Evolutionary conservation across 192 early-diverging fungal species (phyloP).

Genomic region (Coemansia sp.): DNA sequence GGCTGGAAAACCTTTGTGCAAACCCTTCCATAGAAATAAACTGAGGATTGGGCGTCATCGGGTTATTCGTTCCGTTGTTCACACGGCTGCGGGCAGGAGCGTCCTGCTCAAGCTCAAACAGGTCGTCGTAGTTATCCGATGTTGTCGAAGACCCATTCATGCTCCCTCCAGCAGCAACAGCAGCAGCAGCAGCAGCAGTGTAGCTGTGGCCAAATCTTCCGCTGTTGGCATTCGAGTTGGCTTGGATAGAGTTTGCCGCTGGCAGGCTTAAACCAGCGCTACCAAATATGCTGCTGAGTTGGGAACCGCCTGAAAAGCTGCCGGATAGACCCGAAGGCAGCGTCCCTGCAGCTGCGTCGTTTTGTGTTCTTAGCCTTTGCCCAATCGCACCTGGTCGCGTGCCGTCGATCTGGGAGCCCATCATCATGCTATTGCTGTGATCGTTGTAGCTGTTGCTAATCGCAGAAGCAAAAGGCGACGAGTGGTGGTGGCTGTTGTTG

Average conservation of each 20-base stretch:
- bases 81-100: constrained; percentile 2
- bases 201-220: neutral
- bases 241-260: neutral
- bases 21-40: constrained; percentile 48
- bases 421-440: constrained; percentile 9
- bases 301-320: constrained; percentile 12
- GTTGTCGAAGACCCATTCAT: constrained; percentile 37
- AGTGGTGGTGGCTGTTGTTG: too few species aligned
- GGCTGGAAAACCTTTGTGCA: constrained; percentile 33
- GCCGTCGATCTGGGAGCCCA: constrained; percentile 9
- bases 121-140: constrained; percentile 42
- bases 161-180: constrained; percentile 18
- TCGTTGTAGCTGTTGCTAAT: constrained; percentile 18
- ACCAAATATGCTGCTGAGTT: constrained; percentile 13
- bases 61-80: constrained; percentile 10
- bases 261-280: constrained; percentile 18
- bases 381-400: constrained; percentile 32
- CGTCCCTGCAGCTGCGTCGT: constrained; percentile 3
- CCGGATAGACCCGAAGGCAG: neutral
- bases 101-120: constrained; percentile 54
- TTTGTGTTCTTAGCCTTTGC: constrained; percentile 15
- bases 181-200: too few species aligned
- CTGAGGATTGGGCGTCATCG: constrained; percentile 27
- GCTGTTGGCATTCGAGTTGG: neutral
- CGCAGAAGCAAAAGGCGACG: constrained; percentile 31